Conservation (phyloP, 2,329 filamentous ascomycete genomes). For the Dactylellina leptospora region DNA sequence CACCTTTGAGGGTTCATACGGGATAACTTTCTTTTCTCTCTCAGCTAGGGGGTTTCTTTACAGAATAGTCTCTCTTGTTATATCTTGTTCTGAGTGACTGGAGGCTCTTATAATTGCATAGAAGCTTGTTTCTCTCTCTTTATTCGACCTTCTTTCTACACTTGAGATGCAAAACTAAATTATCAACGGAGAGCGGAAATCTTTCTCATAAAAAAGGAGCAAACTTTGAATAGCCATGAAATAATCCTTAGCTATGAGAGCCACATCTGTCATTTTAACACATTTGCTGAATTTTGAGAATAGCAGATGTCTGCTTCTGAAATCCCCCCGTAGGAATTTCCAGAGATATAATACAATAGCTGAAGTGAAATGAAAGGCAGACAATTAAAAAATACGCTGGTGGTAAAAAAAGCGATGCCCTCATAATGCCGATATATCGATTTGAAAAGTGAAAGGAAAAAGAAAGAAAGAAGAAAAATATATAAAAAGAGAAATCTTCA, state of each 20-base stretch:
- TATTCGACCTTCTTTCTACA: neutral
- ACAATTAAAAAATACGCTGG: slow-evolving; percentile 50
- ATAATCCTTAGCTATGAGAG: neutral
- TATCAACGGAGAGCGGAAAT: slow-evolving; percentile 33
- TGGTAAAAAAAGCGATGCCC: slow-evolving; percentile 39
- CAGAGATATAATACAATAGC: slow-evolving; percentile 52
- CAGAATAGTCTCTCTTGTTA: neutral
- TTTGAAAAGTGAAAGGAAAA: slow-evolving; percentile 15
- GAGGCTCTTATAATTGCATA: slow-evolving; percentile 36
- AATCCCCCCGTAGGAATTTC: slow-evolving; percentile 3
- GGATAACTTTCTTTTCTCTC: slow-evolving; percentile 24
- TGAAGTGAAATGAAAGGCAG: slow-evolving; percentile 34
- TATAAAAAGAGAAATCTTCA: neutral
- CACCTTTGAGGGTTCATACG: slow-evolving; percentile 6
- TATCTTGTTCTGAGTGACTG: slow-evolving; percentile 18
- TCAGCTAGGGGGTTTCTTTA: neutral
- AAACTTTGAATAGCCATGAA: slow-evolving; percentile 7
- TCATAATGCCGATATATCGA: slow-evolving; percentile 11
- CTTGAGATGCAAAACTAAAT: neutral
- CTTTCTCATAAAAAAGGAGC: slow-evolving; percentile 29
- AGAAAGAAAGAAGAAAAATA: slow-evolving; percentile 14
- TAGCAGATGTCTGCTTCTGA: slow-evolving; percentile 33
- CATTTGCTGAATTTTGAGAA: slow-evolving; percentile 6
- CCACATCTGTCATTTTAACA: slow-evolving; percentile 22
- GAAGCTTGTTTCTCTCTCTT: slow-evolving; percentile 12